Percentiles rank a stretch among this genome's conserved stretches.
Conservation (phyloP, 2,329 filamentous ascomycete species). For the Trichoderma asperellum region DNA sequence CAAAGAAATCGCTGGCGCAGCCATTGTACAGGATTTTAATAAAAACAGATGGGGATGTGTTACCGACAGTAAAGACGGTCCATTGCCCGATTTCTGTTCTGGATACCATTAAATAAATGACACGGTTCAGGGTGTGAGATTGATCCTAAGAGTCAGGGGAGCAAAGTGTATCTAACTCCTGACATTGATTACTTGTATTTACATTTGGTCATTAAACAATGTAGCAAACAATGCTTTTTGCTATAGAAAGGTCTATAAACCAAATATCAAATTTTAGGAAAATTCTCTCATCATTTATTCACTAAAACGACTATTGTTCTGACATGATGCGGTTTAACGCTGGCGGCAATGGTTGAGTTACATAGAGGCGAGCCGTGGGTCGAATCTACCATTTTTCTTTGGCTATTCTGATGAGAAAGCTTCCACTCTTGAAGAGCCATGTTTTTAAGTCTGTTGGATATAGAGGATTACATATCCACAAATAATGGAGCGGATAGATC, state of each 20-base stretch:
- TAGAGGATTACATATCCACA: too few species aligned
- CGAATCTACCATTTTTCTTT: too few species aligned
- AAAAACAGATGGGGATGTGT: conserved; percentile 1
- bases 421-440: neutral
- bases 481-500: too few species aligned
- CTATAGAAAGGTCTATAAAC: neutral
- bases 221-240: neutral
- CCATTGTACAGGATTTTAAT: neutral
- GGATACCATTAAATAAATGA: neutral
- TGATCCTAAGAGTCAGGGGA: neutral
- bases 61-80: neutral
- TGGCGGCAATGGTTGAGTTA: neutral
- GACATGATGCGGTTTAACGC: neutral
- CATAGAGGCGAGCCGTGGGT: neutral
- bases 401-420: neutral
- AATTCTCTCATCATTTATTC: neutral
- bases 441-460: too few species aligned
- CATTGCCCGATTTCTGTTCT: neutral
- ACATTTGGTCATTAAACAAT: neutral
- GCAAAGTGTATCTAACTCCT: neutral
- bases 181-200: neutral
- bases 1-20: neutral
- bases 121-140: neutral
- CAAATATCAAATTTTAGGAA: neutral
- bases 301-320: neutral